Evolutionary conservation across 371 early-diverging fungal genomes (phyloP).

Genomic region (Mortierella sp.): DNA sequence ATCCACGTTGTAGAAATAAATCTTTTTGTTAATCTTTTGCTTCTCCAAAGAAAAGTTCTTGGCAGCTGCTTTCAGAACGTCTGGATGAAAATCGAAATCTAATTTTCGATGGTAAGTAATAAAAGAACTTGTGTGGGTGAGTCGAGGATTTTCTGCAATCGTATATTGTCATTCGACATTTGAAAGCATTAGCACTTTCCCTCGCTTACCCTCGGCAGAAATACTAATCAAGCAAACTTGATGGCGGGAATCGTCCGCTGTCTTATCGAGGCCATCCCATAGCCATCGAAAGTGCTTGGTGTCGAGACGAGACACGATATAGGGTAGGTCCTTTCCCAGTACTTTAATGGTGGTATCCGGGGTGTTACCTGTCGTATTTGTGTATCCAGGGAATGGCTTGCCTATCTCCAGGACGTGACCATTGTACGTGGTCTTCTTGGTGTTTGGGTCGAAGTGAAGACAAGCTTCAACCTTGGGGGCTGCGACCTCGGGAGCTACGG

Average conservation of each 20-base stretch:
- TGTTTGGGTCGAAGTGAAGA: background rate
- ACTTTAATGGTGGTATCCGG: background rate
- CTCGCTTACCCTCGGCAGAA: background rate
- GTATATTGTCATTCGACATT: too few relatives aligned
- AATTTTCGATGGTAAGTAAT: too few relatives aligned
- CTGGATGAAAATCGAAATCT: too few relatives aligned
- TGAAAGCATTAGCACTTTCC: too few relatives aligned
- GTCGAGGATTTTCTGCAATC: too few relatives aligned
- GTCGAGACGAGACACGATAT: background rate
- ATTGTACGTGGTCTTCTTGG: background rate
- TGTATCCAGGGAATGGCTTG: background rate
- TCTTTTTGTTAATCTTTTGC: too few relatives aligned
- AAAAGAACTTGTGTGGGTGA: too few relatives aligned
- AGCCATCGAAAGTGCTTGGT: background rate
- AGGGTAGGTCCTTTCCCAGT: background rate
- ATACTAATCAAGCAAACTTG: background rate
- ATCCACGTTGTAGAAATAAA: too few relatives aligned
- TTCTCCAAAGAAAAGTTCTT: too few relatives aligned
- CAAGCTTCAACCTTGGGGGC: too few relatives aligned
- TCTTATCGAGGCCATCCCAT: background rate
- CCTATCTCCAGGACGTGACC: background rate
- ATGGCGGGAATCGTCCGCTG: background rate
- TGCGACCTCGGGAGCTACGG: too few relatives aligned
- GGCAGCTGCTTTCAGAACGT: too few relatives aligned
- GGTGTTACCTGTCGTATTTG: background rate